Evolutionary conservation across 129 eudicot species (phyloP).

Genomic region (Erigeron canadensis): DNA sequence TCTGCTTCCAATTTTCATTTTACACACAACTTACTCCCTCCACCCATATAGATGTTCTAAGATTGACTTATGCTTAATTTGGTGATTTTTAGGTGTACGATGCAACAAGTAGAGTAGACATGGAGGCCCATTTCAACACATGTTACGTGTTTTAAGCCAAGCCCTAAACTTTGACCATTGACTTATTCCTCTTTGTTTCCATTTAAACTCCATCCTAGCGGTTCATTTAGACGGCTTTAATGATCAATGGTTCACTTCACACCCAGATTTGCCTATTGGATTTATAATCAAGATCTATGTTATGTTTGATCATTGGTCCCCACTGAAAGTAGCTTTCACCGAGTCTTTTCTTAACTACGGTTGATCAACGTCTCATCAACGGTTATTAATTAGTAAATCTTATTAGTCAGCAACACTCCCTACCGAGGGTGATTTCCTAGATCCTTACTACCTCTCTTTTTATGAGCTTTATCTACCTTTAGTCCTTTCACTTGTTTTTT

Average conservation of each 20-base stretch:
- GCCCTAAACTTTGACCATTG: constrained; percentile 37
- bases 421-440: constrained; percentile 22
- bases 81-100: constrained; percentile 14
- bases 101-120: constrained; percentile 18
- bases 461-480: background rate
- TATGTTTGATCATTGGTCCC: constrained; percentile 24
- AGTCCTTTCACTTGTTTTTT: background rate
- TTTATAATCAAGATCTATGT: constrained; percentile 25
- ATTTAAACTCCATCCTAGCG: constrained; percentile 23
- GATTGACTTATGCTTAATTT: constrained; percentile 1
- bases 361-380: constrained; percentile 34
- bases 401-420: constrained; percentile 19
- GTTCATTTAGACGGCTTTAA: constrained; percentile 19
- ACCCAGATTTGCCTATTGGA: constrained; percentile 4
- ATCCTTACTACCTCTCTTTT: constrained; percentile 19
- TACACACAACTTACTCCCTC: too few species aligned
- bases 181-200: constrained; percentile 34
- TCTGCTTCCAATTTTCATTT: too few species aligned
- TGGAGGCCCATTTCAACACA: constrained; percentile 33
- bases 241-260: background rate
- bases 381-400: constrained; percentile 22
- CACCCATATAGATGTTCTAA: too few species aligned
- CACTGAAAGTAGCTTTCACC: constrained; percentile 30
- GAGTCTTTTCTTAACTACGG: constrained; percentile 16
- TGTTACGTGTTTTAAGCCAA: constrained; percentile 28